Conservation (phyloP, 805 yeast genomes). For the Limtongozyma cylindracea region DNA sequence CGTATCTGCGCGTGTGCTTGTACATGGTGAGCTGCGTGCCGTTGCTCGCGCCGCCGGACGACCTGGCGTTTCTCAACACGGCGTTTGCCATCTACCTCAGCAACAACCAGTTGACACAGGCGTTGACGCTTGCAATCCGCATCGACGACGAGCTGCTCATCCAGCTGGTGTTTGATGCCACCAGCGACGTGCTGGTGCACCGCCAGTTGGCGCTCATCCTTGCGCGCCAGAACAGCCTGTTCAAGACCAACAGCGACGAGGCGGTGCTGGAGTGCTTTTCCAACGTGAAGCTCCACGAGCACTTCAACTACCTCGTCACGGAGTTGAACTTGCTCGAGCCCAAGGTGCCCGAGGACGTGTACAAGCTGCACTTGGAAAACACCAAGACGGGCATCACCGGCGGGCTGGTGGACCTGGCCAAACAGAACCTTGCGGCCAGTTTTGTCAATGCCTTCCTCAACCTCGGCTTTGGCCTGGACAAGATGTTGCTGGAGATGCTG, state of each 20-base stretch:
- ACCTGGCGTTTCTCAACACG: conserved; percentile 58
- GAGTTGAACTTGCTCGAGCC: conserved; percentile 80
- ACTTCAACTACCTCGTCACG: conserved; percentile 54
- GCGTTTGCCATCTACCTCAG: conserved; percentile 69
- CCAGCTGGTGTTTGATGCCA: conserved; percentile 57
- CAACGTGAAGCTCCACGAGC: conserved; percentile 54
- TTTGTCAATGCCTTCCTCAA: conserved; percentile 84
- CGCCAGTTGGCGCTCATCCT: conserved; percentile 81
- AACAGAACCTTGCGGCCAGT: conserved; percentile 85
- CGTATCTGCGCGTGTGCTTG: conserved; percentile 73
- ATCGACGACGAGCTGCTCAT: conserved; percentile 65
- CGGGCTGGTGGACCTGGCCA: conserved; percentile 49
- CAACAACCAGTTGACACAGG: conserved; percentile 67
- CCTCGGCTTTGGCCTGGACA: conserved; percentile 77
- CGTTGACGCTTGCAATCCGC: conserved; percentile 70
- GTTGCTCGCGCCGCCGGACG: conserved; percentile 86
- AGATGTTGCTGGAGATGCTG: conserved; percentile 38
- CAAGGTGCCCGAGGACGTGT: conserved; percentile 84
- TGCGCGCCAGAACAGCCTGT: conserved; percentile 68
- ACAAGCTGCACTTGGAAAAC: conserved; percentile 72
- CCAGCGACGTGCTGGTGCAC: conserved; percentile 47
- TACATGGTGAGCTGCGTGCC: conserved; percentile 96
- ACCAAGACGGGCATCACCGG: conserved; percentile 31
- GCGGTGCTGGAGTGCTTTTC: conserved; percentile 69
- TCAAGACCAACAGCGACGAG: conserved; percentile 32